A percentile compares a stretch with the other conserved stretches of the same genome.
phyloP scores from a whole-genome alignment of 805 yeast genomes.

The Kuraishia ogatae region DNA sequence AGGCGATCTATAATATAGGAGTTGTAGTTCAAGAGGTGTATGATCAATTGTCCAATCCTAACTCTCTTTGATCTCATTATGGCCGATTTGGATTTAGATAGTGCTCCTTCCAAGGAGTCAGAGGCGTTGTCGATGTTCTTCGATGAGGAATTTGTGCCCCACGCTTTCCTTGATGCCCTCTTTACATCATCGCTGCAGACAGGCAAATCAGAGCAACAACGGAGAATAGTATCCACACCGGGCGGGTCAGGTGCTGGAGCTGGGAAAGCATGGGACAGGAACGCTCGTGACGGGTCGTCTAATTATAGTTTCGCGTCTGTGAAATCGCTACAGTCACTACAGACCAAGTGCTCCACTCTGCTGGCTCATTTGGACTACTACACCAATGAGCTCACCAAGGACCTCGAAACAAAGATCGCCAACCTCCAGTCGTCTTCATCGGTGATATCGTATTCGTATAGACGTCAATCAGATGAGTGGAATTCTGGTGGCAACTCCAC shows the following conservation, averaged over 20 bases:
- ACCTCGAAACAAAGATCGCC: slow-evolving; percentile 41
- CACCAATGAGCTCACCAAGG: slow-evolving; percentile 47
- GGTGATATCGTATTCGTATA: slow-evolving; percentile 32
- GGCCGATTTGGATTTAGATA: background rate
- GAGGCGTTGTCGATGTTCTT: slow-evolving; percentile 59
- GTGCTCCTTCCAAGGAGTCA: background rate
- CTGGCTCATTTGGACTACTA: slow-evolving; percentile 54
- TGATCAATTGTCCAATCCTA: too few species aligned
- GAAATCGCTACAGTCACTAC: slow-evolving; percentile 29
- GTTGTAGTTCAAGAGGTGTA: too few species aligned
- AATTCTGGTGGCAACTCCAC: slow-evolving; percentile 12
- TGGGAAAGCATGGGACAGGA: background rate
- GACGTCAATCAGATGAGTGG: slow-evolving; percentile 2
- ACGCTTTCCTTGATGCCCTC: slow-evolving; percentile 56
- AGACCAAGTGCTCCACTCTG: slow-evolving; percentile 39
- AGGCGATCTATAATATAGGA: too few species aligned
- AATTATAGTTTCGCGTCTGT: background rate
- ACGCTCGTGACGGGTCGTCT: background rate
- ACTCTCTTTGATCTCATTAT: too few species aligned
- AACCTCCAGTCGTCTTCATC: slow-evolving; percentile 42
- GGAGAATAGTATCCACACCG: slow-evolving; percentile 1
- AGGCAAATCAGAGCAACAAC: slow-evolving; percentile 5
- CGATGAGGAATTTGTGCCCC: slow-evolving; percentile 57
- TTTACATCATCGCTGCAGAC: slow-evolving; percentile 29
- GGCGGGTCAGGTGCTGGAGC: background rate